phyloP scores from a whole-genome alignment of 2,329 filamentous ascomycete genomes.

The Immersiporthe knoxdaviesiana region DNA sequence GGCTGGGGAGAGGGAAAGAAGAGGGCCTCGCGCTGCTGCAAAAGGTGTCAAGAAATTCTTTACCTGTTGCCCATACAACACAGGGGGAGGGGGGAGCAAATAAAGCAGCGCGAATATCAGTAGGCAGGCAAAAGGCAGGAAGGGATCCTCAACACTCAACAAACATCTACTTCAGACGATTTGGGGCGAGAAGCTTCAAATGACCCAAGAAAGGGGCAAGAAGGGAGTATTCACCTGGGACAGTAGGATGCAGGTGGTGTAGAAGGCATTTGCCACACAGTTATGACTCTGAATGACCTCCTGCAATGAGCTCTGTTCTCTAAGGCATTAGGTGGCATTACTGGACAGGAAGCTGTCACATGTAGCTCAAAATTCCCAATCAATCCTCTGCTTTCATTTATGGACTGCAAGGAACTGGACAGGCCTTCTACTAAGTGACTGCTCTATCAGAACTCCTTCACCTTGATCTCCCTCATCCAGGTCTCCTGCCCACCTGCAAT shows the following conservation, averaged over 20 bases:
- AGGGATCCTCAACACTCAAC: not conserved
- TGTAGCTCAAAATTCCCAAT: too few relatives aligned
- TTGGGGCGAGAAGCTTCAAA: too few relatives aligned
- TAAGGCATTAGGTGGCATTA: too few relatives aligned
- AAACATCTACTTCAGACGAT: not conserved
- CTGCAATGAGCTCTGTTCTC: too few relatives aligned
- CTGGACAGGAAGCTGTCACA: too few relatives aligned
- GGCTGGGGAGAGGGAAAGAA: too few relatives aligned
- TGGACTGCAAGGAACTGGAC: too few relatives aligned
- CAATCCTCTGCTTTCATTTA: not conserved
- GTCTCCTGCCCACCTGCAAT: not conserved
- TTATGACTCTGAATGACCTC: too few relatives aligned
- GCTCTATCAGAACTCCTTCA: too few relatives aligned
- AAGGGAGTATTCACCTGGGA: not conserved
- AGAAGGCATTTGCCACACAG: too few relatives aligned
- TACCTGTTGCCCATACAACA: not conserved
- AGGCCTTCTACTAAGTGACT: not conserved
- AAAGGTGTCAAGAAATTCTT: not conserved
- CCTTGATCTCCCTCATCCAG: not conserved
- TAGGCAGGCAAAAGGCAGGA: not conserved
- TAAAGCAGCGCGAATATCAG: not conserved
- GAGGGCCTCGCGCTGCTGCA: too few relatives aligned
- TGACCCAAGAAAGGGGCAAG: not conserved
- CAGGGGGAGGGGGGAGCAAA: not conserved
- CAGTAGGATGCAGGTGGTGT: not conserved